Percentiles rank a stretch among this genome's conserved stretches.
These are phyloP conservation scores for Paspalum notatum DNA, from an alignment of 176 grass and related monocot species.

Conservation along the genomic window DNA sequence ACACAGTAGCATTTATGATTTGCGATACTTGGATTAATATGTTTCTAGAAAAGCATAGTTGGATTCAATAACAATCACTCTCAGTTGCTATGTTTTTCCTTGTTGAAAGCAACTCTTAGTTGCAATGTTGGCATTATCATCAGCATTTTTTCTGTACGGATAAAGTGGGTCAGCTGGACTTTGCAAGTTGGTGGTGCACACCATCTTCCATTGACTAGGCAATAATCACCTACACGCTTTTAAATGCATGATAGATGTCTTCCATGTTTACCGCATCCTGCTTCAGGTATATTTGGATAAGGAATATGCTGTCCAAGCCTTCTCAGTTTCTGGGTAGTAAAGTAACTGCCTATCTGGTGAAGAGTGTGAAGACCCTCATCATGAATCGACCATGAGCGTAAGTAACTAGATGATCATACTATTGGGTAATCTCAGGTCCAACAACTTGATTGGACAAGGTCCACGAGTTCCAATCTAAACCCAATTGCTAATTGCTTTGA, in stretches of 20 bases:
- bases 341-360: too few relatives aligned
- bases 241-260: background rate
- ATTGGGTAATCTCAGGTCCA: background rate
- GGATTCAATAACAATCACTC: too few relatives aligned
- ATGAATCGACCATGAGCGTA: too few relatives aligned
- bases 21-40: background rate
- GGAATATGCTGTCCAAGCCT: background rate
- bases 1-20: background rate
- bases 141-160: too few relatives aligned
- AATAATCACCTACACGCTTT: background rate
- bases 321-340: too few relatives aligned
- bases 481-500: too few relatives aligned
- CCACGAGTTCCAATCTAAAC: too few relatives aligned
- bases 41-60: too few relatives aligned
- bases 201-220: background rate
- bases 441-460: background rate
- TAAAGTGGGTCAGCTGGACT: background rate
- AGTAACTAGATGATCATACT: background rate
- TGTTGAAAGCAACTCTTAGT: too few relatives aligned
- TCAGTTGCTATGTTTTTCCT: too few relatives aligned
- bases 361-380: too few relatives aligned
- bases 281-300: background rate
- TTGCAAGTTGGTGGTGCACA: background rate
- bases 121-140: too few relatives aligned
- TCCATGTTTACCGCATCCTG: background rate